These are phyloP conservation scores for Diplocarpon rosae DNA, from an alignment of 2,329 filamentous ascomycete species.

Conservation along the genomic window DNA sequence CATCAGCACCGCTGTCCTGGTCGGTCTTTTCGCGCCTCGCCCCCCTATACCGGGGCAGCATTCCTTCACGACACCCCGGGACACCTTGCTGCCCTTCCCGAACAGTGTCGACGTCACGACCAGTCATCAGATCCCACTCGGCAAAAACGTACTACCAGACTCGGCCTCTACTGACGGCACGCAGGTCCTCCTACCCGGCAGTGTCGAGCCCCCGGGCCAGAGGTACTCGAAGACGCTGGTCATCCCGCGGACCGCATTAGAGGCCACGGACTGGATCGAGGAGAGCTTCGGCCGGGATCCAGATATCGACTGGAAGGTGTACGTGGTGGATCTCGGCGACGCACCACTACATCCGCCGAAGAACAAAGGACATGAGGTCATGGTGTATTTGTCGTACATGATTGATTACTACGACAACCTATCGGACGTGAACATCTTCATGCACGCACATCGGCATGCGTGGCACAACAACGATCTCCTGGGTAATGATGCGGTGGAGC, in stretches of 20 bases:
- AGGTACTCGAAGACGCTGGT: slow-evolving; percentile 6
- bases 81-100: too few species aligned
- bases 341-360: slow-evolving; percentile 37
- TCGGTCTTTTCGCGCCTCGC: not conserved
- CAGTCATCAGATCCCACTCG: not conserved
- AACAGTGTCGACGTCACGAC: too few species aligned
- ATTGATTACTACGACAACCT: slow-evolving; percentile 50
- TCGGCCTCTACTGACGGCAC: not conserved
- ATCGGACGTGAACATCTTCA: slow-evolving; percentile 24
- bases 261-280: slow-evolving; percentile 19
- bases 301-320: slow-evolving; percentile 12
- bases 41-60: not conserved
- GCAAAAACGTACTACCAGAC: not conserved
- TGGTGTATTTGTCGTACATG: slow-evolving; percentile 40
- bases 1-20: not conserved
- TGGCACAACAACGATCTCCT: slow-evolving; percentile 25
- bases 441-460: slow-evolving; percentile 37
- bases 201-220: slow-evolving; percentile 3
- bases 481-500: slow-evolving; percentile 27
- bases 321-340: slow-evolving; percentile 19
- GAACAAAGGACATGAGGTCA: slow-evolving; percentile 31
- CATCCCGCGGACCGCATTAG: slow-evolving; percentile 8
- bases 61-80: not conserved
- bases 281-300: slow-evolving; percentile 12
- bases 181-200: not conserved